Conservation (phyloP, 169 alveolate genomes). For the Cryptosporidium baileyi region DNA sequence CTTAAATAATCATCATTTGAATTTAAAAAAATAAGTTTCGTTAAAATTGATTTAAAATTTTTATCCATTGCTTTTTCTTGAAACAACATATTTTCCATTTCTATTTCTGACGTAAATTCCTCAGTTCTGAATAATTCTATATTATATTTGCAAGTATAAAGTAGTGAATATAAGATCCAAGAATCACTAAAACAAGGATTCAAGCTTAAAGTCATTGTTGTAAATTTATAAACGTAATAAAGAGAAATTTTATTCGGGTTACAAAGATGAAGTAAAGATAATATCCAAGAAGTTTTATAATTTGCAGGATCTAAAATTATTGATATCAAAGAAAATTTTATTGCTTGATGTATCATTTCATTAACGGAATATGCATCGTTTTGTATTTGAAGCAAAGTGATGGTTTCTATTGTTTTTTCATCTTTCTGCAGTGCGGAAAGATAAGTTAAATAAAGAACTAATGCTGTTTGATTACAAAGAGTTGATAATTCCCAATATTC, state of each 20-base stretch:
- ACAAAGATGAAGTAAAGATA: slow-evolving; percentile 18
- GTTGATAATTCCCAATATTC: slow-evolving; percentile 39
- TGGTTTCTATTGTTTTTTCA: slow-evolving; percentile 1
- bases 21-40: background rate
- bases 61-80: background rate
- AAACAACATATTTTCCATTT: background rate
- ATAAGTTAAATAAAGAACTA: slow-evolving; percentile 7
- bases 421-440: background rate
- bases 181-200: slow-evolving; percentile 42
- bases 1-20: background rate
- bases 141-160: background rate
- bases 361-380: background rate
- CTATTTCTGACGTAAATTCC: background rate
- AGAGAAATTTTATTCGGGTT: background rate
- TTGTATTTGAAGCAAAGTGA: background rate
- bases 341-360: background rate
- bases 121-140: background rate
- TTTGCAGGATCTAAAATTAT: slow-evolving; percentile 20
- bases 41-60: background rate
- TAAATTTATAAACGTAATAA: background rate
- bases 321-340: slow-evolving; percentile 24
- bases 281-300: slow-evolving; percentile 26
- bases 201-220: background rate
- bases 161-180: slow-evolving; percentile 35
- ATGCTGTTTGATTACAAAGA: slow-evolving; percentile 23